Base-by-base conservation (phyloP, 176 grass and related monocot genomes). In the Puccinellia tenuiflora region DNA sequence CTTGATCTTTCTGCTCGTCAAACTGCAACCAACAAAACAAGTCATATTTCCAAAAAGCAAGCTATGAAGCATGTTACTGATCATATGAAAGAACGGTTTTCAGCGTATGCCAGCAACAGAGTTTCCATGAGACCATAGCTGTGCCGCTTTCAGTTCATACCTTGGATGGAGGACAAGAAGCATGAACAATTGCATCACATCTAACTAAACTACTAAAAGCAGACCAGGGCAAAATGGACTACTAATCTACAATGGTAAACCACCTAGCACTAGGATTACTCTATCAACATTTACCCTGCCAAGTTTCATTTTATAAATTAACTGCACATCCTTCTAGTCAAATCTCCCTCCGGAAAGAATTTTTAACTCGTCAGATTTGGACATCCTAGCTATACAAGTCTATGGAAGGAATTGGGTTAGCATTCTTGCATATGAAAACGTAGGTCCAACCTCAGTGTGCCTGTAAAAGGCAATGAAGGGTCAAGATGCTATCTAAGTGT, bases 1-100 rank as follows among this genome's bases (percentile, higher is more conserved):
- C 89, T 68, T 90, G 96, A 83, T 99, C 96, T 81, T 94, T 99
- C 77, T 94, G 92, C 85, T 99, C 96, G 53, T 99, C 96, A 68
- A 96, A 99, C 93, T 99, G 73, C 54, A 78, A 46, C 25, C 63
- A 87, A 81, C 30, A 68, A 73, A 77, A 39, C 12, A 73, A 48
- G 20, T 75, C n/a, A 93, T 31, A 5, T 47, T 67, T 86, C 20
- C 18, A 62, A 42, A 50, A 70, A 52, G 22, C 21, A 70, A 61
- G 60, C 25, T 76, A 57, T 37, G 2, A 52, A 76, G 66, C 26
- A 62, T 35, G 31, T 75, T 67, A 16, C 46, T 68, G 12, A 15
- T 68, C 31, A 17, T 26, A 67, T 50, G 25, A 42, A 55, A 11
- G 29, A 17, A 79, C 60, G 64, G 63, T 34, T 71, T 56, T 38